Percentiles rank a stretch among this genome's conserved stretches.
phyloP scores from a whole-genome alignment of 768 basidiomycete species.

The Sistotremastrum niveocremeum region DNA sequence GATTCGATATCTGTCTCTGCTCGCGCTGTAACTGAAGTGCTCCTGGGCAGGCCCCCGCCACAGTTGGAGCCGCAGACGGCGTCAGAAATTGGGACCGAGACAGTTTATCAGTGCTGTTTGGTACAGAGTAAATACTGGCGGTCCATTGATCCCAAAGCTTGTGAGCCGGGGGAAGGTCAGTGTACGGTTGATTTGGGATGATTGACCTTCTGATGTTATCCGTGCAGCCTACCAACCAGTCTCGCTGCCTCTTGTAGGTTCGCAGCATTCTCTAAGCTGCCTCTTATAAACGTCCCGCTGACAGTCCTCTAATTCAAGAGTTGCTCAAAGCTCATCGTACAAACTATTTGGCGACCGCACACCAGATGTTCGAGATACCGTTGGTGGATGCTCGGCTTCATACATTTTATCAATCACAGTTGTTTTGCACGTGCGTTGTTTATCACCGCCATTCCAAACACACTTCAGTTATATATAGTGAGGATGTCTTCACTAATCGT shows the following conservation, averaged over 20 bases:
- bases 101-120: constrained; percentile 75
- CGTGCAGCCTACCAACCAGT: not conserved
- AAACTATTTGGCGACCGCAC: constrained; percentile 60
- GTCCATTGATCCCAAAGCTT: constrained; percentile 64
- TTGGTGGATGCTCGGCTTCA: constrained; percentile 54
- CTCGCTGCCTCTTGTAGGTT: not conserved
- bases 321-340: constrained; percentile 85
- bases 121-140: constrained; percentile 92
- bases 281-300: not conserved
- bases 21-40: constrained; percentile 69
- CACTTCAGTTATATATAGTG: constrained; percentile 29
- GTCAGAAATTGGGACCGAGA: constrained; percentile 72
- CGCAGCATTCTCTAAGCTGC: not conserved
- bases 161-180: constrained; percentile 71
- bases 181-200: not conserved
- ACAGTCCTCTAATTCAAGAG: constrained; percentile 28
- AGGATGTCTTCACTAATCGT: constrained; percentile 62
- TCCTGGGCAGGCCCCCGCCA: constrained; percentile 83
- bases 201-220: not conserved
- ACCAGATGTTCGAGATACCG: constrained; percentile 73
- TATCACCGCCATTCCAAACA: not conserved
- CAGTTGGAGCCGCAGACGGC: constrained; percentile 61
- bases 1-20: constrained; percentile 80
- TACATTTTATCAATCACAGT: constrained; percentile 63
- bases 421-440: constrained; percentile 73